Evolutionary conservation across 106 monocot species (phyloP).

Genomic region (Apostasia shenzhenica): DNA sequence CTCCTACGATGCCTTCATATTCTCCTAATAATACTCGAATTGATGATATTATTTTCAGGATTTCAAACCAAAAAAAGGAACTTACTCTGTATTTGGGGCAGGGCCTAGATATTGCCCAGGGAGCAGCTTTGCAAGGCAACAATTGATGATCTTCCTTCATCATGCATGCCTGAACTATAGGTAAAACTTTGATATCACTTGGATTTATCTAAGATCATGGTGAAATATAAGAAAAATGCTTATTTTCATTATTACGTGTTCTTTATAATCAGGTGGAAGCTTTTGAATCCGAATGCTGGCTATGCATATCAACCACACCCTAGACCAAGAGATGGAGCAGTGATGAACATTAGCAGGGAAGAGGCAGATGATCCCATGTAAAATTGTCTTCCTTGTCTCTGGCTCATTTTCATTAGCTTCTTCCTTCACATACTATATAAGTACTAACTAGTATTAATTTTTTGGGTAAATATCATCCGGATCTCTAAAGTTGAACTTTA

Average conservation of each 20-base stretch:
- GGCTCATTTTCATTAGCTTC: background rate
- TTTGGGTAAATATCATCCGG: too few relatives aligned
- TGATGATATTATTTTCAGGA: slow-evolving; percentile 6
- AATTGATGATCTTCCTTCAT: slow-evolving; percentile 27
- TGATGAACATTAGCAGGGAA: slow-evolving; percentile 18
- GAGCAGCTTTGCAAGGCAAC: slow-evolving; percentile 26
- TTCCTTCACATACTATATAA: too few relatives aligned
- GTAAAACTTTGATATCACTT: slow-evolving; percentile 5
- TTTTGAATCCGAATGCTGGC: slow-evolving; percentile 24
- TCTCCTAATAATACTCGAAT: too few relatives aligned
- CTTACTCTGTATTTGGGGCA: slow-evolving; percentile 20
- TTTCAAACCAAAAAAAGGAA: slow-evolving; percentile 20
- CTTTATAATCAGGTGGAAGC: slow-evolving; percentile 25
- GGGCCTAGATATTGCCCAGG: slow-evolving; percentile 30
- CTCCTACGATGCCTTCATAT: too few relatives aligned
- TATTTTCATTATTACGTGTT: background rate
- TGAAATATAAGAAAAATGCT: background rate
- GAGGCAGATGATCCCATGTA: background rate
- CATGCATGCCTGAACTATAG: slow-evolving; percentile 28
- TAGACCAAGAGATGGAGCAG: slow-evolving; percentile 30
- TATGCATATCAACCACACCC: slow-evolving; percentile 18
- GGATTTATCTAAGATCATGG: background rate
- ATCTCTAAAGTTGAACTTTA: too few relatives aligned
- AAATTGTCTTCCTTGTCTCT: background rate
- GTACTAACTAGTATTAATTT: too few relatives aligned